A percentile compares a stretch with the other conserved stretches of the same genome.
Conservation (phyloP, 1,284 basidiomycete species). For the Marasmius fiardii region DNA sequence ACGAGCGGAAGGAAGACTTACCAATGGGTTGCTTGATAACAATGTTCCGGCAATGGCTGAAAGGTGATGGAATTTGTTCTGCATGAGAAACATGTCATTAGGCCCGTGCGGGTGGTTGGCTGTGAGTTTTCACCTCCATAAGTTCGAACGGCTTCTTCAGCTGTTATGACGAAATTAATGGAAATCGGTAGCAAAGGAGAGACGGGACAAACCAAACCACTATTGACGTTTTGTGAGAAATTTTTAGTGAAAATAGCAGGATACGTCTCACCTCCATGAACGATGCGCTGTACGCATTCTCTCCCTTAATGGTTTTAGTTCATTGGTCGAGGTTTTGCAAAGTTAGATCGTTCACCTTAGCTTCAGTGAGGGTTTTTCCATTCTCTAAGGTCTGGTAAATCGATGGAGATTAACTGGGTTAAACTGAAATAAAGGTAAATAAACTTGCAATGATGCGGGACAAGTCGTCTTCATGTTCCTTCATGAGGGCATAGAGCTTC, state of each 20-base stretch:
- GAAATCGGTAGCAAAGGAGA: background rate
- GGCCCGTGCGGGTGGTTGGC: background rate
- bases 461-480: conserved; percentile 79
- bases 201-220: conserved; percentile 72
- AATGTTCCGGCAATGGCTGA: conserved; percentile 76
- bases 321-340: no score
- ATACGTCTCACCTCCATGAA: conserved; percentile 70
- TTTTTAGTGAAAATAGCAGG: background rate
- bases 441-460: conserved; percentile 70
- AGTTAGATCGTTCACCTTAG: conserved; percentile 45
- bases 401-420: conserved; percentile 22
- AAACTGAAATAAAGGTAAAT: background rate
- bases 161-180: conserved; percentile 31
- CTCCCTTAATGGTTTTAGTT: conserved; percentile 47
- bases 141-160: conserved; percentile 84
- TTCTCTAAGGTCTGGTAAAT: conserved; percentile 80
- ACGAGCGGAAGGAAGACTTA: conserved; percentile 26
- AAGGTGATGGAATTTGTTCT: conserved; percentile 83
- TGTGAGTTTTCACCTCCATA: conserved; percentile 65
- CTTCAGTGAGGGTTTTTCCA: conserved; percentile 84
- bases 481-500: conserved; percentile 73
- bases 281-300: conserved; percentile 78
- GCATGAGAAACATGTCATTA: conserved; percentile 8
- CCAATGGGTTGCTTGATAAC: conserved; percentile 96
- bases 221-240: conserved; percentile 8